Evolutionary conservation across 2,329 filamentous ascomycete genomes (phyloP), one percentile per base, ranked within the genome.

Genomic region (Fusarium nematophilum): DNA sequence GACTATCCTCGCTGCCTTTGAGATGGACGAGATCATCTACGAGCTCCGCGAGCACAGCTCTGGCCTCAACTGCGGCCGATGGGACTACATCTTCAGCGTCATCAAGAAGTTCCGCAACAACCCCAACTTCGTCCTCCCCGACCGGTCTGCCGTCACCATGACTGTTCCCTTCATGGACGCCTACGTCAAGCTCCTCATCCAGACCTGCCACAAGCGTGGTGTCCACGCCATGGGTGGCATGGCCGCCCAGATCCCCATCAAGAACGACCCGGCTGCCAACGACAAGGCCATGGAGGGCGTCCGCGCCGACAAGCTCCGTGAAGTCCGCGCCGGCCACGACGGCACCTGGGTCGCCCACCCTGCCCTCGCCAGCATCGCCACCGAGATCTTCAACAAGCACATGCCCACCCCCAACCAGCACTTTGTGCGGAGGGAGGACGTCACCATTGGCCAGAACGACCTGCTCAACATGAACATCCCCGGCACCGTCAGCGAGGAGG

Each of bases 1-100:
- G 86, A 98, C 95, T 52, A 98, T 99, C 76, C 86, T 94, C 36
- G 95, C 95, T 34, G 95, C 94, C 13, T 99, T 99, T 72, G 95
- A 99, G 84, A 99, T 99, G 95, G 95, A 99, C 71, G 95, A 99
- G 87, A 98, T 99, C 79, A 98, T 99, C 80, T 99, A 97, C 78
- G 95, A 98, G 82, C 89, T 99, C 67, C 90, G 95, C 58, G 94
- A 98, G 74, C 95, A 99, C 83, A 94, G 90, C 76, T 90, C 94
- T 6, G 95, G 95, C 40, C 87, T 99, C 72, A 99, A 99, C 87
- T 98, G 95, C 79, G 95, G 95, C 64, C 90, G 95, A 68, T 99
- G 95, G 95, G 95, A 99, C 76, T 99, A 99, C 84, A 98, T 99
- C 81, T 99, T 99, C 85, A 95, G 90, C 76, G 92, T 94, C 73